Conservation (phyloP, 2,329 filamentous ascomycete genomes). For the Trichoderma cornu-damae region DNA sequence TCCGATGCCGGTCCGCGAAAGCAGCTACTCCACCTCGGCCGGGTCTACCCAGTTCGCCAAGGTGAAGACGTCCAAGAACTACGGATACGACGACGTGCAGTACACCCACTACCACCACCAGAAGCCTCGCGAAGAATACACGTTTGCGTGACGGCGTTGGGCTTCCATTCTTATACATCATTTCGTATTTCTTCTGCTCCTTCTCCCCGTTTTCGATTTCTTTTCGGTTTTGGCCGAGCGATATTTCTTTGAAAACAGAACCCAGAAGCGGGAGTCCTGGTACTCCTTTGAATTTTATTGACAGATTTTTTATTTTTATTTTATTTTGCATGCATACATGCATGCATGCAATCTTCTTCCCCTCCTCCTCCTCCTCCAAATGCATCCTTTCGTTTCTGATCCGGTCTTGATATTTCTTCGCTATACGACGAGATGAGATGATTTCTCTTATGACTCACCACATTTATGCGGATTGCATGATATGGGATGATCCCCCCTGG, state of each 20-base stretch:
- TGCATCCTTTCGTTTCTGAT: conserved; percentile 23
- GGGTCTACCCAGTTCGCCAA: conserved; percentile 27
- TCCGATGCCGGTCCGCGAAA: conserved; percentile 29
- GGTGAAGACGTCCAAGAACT: conserved; percentile 34
- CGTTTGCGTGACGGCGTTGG: conserved; percentile 24
- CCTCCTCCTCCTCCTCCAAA: conserved; percentile 14
- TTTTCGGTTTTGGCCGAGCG: background rate
- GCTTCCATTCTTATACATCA: conserved; percentile 10
- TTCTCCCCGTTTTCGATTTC: background rate
- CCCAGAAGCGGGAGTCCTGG: background rate
- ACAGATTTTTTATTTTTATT: conserved; percentile 13
- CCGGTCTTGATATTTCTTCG: conserved; percentile 24
- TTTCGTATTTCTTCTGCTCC: conserved; percentile 17
- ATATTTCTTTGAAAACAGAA: conserved; percentile 7
- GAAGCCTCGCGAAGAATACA: conserved; percentile 25
- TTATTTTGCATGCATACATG: too few relatives aligned
- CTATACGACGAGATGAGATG: conserved; percentile 29
- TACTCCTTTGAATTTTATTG: conserved; percentile 23
- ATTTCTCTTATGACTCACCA: conserved; percentile 33
- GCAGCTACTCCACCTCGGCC: conserved; percentile 28
- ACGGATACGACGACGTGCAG: conserved; percentile 29
- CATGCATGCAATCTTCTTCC: conserved; percentile 22
- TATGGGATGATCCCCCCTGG: conserved; percentile 24
- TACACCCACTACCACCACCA: conserved; percentile 26
- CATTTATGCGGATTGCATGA: conserved; percentile 26